Conservation (phyloP, 2,329 filamentous ascomycete genomes). For the Aureobasidium melanogenum region DNA sequence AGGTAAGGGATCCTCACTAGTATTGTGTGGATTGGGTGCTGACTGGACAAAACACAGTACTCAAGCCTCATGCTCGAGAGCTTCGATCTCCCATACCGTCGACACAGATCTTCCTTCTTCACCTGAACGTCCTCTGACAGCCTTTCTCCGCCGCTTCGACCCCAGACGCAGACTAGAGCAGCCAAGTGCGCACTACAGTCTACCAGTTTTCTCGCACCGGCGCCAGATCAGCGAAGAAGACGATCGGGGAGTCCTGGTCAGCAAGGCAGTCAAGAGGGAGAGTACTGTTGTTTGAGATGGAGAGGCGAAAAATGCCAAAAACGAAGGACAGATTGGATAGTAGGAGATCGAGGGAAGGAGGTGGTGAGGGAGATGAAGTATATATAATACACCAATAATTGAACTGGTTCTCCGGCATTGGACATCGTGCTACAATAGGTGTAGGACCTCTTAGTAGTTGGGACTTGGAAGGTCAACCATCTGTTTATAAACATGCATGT, state of each 20-base stretch:
- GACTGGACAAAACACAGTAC: not conserved
- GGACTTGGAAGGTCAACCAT: too few species aligned
- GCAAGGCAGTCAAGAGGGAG: slow-evolving; percentile 1
- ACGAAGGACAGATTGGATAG: not conserved
- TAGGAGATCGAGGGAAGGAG: not conserved
- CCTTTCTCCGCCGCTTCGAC: not conserved
- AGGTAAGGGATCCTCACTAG: not conserved
- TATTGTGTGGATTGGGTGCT: too few species aligned
- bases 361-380: not conserved
- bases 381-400: not conserved
- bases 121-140: not conserved
- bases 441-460: too few species aligned
- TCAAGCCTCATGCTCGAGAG: not conserved
- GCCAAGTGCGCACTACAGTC: not conserved
- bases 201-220: not conserved
- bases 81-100: not conserved
- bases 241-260: not conserved
- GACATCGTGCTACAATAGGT: too few species aligned
- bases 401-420: too few species aligned
- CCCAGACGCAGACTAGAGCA: not conserved
- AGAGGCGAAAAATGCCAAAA: not conserved
- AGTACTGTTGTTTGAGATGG: not conserved
- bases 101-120: not conserved
- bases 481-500: too few species aligned
- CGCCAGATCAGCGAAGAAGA: not conserved